A percentile compares a stretch with the other conserved stretches of the same genome.
These are phyloP conservation scores for Candida incommunis DNA, from an alignment of 805 yeast genomes.

Conservation along the genomic window DNA sequence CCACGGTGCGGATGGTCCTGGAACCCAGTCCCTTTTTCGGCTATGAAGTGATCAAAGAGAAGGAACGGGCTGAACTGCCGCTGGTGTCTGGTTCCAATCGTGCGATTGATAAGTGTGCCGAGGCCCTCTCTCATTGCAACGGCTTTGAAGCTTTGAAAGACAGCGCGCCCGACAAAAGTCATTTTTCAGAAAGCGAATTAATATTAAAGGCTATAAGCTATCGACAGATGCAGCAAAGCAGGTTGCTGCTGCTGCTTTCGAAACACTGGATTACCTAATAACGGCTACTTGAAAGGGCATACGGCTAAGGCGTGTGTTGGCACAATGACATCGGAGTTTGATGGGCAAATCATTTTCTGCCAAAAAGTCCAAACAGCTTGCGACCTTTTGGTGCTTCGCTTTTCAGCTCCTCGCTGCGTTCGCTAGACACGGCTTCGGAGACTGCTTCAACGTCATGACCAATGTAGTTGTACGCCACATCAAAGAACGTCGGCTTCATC, in stretches of 20 bases:
- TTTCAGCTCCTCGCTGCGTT: neutral
- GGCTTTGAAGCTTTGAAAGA: neutral
- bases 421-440: neutral
- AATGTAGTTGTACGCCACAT: constrained; percentile 75
- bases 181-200: neutral
- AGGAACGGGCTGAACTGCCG: neutral
- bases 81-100: neutral
- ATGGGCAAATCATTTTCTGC: too few relatives aligned
- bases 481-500: constrained; percentile 83
- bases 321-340: too few relatives aligned
- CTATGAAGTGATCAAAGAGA: neutral
- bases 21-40: neutral
- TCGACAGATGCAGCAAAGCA: too few relatives aligned
- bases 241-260: too few relatives aligned
- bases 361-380: neutral
- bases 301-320: too few relatives aligned
- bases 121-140: neutral
- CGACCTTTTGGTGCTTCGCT: neutral
- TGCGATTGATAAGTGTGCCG: neutral
- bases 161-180: neutral
- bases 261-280: too few relatives aligned
- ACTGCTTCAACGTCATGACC: constrained; percentile 12
- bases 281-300: too few relatives aligned
- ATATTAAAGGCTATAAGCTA: neutral
- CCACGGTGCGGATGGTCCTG: constrained; percentile 58